Evolutionary conservation across 495 filamentous ascomycete species (phyloP).

Genomic region (Bathelium albidoporum): DNA sequence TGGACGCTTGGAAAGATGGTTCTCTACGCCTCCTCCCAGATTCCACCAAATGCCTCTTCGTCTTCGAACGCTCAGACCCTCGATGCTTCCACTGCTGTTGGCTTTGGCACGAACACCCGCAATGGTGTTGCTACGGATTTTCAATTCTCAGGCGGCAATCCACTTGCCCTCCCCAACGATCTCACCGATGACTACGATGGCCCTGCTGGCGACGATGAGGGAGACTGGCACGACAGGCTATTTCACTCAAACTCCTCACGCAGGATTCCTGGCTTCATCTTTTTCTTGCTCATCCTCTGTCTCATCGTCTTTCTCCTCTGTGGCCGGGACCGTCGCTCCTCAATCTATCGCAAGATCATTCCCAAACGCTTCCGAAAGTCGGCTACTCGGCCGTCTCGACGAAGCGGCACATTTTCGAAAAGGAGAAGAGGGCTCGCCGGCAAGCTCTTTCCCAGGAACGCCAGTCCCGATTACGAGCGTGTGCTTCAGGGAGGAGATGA

Average conservation of each 20-base stretch:
- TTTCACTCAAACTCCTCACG: slow-evolving; percentile 50
- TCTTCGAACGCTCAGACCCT: slow-evolving; percentile 31
- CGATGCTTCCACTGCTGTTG: slow-evolving; percentile 59
- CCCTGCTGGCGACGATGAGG: slow-evolving; percentile 37
- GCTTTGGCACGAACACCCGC: slow-evolving; percentile 73
- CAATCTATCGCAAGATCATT: slow-evolving; percentile 50
- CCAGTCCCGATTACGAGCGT: slow-evolving; percentile 57
- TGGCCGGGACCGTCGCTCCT: slow-evolving; percentile 59
- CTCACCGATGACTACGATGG: slow-evolving; percentile 34
- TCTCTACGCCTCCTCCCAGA: slow-evolving; percentile 86
- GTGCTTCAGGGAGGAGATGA: slow-evolving; percentile 69
- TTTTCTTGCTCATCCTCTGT: slow-evolving; percentile 63
- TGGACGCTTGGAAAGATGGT: slow-evolving; percentile 98
- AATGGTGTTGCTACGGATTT: slow-evolving; percentile 62
- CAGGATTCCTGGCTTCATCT: slow-evolving; percentile 59
- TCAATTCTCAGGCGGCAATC: slow-evolving; percentile 61
- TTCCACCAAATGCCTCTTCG: slow-evolving; percentile 36
- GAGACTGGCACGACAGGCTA: slow-evolving; percentile 66
- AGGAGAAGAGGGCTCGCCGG: slow-evolving; percentile 30
- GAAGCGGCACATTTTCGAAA: slow-evolving; percentile 44
- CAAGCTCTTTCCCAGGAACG: slow-evolving; percentile 48
- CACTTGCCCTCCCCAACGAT: slow-evolving; percentile 33
- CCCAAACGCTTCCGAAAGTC: slow-evolving; percentile 37
- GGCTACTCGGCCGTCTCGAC: neutral
- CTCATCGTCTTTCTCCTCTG: slow-evolving; percentile 56